Conservation (phyloP, 495 filamentous ascomycete genomes). For the Penicillium argentinense region DNA sequence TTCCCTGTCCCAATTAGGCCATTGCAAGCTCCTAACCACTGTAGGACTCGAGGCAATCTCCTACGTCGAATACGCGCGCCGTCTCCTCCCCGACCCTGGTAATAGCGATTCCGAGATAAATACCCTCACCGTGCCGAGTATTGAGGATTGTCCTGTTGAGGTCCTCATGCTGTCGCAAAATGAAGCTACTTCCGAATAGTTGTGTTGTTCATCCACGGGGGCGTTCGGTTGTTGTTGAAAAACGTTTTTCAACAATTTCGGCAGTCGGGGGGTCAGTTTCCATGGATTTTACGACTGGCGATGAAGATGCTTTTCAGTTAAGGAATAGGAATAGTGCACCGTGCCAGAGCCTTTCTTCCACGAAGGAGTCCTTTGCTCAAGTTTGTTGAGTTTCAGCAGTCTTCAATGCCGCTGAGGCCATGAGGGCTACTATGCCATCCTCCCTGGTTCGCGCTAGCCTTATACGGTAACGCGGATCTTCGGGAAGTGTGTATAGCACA, state of each 20-base stretch:
- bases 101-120: conserved; percentile 53
- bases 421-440: too few species aligned
- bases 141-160: conserved; percentile 54
- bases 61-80: conserved; percentile 52
- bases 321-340: too few species aligned
- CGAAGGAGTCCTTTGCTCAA: too few species aligned
- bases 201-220: conserved; percentile 47
- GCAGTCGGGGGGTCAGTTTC: neutral
- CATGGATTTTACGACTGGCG: too few species aligned
- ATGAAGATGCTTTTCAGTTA: too few species aligned
- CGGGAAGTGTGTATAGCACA: too few species aligned
- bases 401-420: too few species aligned
- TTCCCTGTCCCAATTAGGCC: neutral
- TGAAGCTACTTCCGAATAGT: conserved; percentile 51
- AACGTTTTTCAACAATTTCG: conserved; percentile 47
- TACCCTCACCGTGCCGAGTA: conserved; percentile 45
- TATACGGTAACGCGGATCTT: too few species aligned
- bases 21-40: conserved; percentile 9
- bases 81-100: conserved; percentile 52
- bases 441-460: too few species aligned
- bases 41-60: conserved; percentile 38
- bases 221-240: conserved; percentile 49
- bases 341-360: too few species aligned
- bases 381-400: too few species aligned
- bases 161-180: conserved; percentile 48